A percentile compares a stretch with the other conserved stretches of the same genome.
These are phyloP conservation scores for Solanum stenotomum DNA, from an alignment of 257 asterid species.

Conservation along the genomic window DNA sequence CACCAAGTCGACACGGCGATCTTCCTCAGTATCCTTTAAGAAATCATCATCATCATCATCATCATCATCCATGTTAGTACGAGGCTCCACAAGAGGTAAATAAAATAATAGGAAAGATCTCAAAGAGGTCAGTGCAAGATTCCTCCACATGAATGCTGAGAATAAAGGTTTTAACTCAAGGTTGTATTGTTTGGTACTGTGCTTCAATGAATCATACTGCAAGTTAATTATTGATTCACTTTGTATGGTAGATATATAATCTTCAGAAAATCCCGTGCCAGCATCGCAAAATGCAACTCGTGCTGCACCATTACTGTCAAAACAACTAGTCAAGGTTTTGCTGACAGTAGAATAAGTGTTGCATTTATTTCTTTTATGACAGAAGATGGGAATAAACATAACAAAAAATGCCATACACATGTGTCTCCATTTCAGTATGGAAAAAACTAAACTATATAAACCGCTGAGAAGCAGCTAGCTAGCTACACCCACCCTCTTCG, in stretches of 20 bases:
- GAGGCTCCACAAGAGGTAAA: slow-evolving; percentile 88
- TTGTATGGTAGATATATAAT: slow-evolving; percentile 23
- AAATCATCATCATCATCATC: slow-evolving; percentile 67
- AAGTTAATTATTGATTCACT: slow-evolving; percentile 29
- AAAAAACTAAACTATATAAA: not conserved
- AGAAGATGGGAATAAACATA: not conserved
- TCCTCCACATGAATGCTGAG: slow-evolving; percentile 86
- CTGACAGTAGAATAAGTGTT: not conserved
- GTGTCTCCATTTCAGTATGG: not conserved
- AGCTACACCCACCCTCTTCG: not conserved
- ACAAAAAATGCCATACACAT: not conserved
- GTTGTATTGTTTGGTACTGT: slow-evolving; percentile 49
- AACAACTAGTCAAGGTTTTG: not conserved
- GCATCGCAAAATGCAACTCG: slow-evolving; percentile 61
- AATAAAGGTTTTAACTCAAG: slow-evolving; percentile 62
- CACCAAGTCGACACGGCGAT: slow-evolving; percentile 43
- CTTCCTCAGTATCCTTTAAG: slow-evolving; percentile 43
- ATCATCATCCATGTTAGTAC: slow-evolving; percentile 31
- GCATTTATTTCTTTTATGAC: not conserved
- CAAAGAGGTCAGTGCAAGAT: slow-evolving; percentile 55
- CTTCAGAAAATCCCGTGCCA: slow-evolving; percentile 44
- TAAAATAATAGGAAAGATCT: slow-evolving; percentile 70
- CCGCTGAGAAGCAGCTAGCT: not conserved
- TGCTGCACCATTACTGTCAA: slow-evolving; percentile 33
- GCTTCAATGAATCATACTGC: slow-evolving; percentile 20